Evolutionary conservation across 1,284 basidiomycete genomes (phyloP).

Genomic region (Phaffia rhodozyma): DNA sequence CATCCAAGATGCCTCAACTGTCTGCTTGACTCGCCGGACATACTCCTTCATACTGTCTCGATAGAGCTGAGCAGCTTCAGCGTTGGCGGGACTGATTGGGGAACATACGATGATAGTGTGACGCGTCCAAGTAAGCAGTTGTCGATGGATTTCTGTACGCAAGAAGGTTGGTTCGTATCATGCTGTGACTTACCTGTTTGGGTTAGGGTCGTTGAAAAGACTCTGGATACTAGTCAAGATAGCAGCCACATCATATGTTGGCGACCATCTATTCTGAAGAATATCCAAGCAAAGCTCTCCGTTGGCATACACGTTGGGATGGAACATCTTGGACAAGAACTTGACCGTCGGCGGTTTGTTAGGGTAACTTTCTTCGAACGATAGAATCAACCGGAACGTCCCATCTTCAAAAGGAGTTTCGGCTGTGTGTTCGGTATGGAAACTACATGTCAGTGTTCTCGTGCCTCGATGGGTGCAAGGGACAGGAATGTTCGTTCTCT

Average conservation of each 20-base stretch:
- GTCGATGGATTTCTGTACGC: neutral
- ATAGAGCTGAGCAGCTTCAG: conserved; percentile 90
- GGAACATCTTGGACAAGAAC: conserved; percentile 96
- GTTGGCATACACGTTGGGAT: conserved; percentile 96
- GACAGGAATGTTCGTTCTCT: neutral
- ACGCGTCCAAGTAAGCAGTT: neutral
- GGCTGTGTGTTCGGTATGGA: conserved; percentile 41
- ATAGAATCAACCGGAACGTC: conserved; percentile 89
- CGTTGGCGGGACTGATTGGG: conserved; percentile 72
- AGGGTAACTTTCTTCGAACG: conserved; percentile 94
- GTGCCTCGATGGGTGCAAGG: neutral
- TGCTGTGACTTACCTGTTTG: conserved; percentile 49
- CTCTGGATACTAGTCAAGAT: conserved; percentile 94
- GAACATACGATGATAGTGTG: neutral
- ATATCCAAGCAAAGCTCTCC: conserved; percentile 97
- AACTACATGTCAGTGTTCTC: neutral
- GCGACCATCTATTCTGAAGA: conserved; percentile 94
- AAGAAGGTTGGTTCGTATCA: neutral
- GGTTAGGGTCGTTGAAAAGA: conserved; percentile 92
- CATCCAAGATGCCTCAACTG: conserved; percentile 30
- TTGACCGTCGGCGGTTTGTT: conserved; percentile 97
- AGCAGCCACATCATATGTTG: conserved; percentile 96
- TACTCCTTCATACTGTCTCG: conserved; percentile 99
- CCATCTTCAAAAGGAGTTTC: conserved; percentile 99
- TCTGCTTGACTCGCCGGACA: conserved; percentile 72